phyloP scores from a whole-genome alignment of 148 eudicot species.

The Amaranthus hypochondriacus region DNA sequence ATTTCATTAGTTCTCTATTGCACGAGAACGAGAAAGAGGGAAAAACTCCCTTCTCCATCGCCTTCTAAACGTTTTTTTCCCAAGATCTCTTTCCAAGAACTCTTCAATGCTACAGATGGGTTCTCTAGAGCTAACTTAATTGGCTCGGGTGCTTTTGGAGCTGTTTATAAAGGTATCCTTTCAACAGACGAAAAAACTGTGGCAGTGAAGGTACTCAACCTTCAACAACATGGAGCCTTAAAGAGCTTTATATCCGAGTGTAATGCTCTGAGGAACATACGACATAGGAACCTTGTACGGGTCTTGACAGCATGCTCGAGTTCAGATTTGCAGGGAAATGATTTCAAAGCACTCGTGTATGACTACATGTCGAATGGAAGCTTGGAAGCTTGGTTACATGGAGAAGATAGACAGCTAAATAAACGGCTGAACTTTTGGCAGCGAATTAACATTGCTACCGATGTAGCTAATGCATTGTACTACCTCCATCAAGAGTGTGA shows the following conservation, averaged over 20 bases:
- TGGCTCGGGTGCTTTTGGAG: constrained; percentile 37
- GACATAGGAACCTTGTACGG: constrained; percentile 38
- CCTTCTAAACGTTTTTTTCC: constrained; percentile 12
- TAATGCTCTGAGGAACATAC: constrained; percentile 29
- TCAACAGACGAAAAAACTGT: constrained; percentile 16
- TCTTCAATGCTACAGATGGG: constrained; percentile 25
- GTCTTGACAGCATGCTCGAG: constrained; percentile 37
- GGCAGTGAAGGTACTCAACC: constrained; percentile 37
- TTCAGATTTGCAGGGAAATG: constrained; percentile 19
- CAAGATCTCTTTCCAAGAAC: constrained; percentile 31
- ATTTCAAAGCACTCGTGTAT: constrained; percentile 37
- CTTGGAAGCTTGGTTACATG: constrained; percentile 34
- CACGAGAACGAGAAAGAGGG: constrained; percentile 6
- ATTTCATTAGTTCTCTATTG: constrained; percentile 15
- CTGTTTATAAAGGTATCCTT: constrained; percentile 37
- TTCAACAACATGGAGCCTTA: constrained; percentile 26
- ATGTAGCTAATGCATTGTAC: constrained; percentile 33
- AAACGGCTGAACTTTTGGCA: constrained; percentile 23
- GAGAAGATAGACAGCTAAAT: constrained; percentile 4
- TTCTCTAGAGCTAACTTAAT: constrained; percentile 32
- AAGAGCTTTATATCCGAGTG: constrained; percentile 39
- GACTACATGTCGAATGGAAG: constrained; percentile 34
- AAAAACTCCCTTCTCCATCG: constrained; percentile 8
- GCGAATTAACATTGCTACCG: constrained; percentile 29
- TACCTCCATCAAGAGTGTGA: constrained; percentile 34